phyloP scores from a whole-genome alignment of 805 yeast species.

The Zygosaccharomyces rouxii region DNA sequence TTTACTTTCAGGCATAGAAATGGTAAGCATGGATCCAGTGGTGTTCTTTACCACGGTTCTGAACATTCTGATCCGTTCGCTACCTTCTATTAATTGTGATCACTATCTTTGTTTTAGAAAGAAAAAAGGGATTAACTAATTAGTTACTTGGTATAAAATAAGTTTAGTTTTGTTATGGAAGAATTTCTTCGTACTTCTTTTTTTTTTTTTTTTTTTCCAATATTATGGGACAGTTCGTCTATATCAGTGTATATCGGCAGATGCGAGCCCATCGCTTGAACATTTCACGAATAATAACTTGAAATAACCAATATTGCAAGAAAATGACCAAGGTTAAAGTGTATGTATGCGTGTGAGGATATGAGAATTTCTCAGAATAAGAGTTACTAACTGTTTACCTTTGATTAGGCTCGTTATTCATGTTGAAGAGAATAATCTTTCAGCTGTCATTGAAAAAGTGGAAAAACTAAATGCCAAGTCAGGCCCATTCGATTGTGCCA shows the following conservation, averaged over 20 bases:
- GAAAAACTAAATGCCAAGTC: constrained; percentile 50
- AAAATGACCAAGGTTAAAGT: constrained; percentile 13
- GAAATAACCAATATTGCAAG: background rate
- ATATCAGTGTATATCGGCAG: too few relatives aligned
- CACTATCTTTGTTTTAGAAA: background rate
- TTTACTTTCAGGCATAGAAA: constrained; percentile 87
- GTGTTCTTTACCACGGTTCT: constrained; percentile 34
- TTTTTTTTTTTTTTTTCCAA: background rate
- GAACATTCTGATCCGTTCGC: constrained; percentile 38
- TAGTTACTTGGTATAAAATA: background rate
- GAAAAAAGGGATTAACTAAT: background rate
- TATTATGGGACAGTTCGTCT: background rate
- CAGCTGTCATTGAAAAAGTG: constrained; percentile 41
- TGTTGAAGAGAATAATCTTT: constrained; percentile 16
- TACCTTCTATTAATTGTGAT: constrained; percentile 29
- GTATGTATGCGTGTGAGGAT: constrained; percentile 7
- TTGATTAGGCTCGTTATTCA: constrained; percentile 20
- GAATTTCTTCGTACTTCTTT: background rate
- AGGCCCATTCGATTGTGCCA: constrained; percentile 59
- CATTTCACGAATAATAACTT: too few relatives aligned
- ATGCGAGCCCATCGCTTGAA: background rate
- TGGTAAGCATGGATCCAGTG: constrained; percentile 38
- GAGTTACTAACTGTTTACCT: constrained; percentile 3
- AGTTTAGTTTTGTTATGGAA: background rate
- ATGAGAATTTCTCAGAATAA: background rate